Conservation (phyloP, 106 monocot genomes). For the Dendrobium catenatum region DNA sequence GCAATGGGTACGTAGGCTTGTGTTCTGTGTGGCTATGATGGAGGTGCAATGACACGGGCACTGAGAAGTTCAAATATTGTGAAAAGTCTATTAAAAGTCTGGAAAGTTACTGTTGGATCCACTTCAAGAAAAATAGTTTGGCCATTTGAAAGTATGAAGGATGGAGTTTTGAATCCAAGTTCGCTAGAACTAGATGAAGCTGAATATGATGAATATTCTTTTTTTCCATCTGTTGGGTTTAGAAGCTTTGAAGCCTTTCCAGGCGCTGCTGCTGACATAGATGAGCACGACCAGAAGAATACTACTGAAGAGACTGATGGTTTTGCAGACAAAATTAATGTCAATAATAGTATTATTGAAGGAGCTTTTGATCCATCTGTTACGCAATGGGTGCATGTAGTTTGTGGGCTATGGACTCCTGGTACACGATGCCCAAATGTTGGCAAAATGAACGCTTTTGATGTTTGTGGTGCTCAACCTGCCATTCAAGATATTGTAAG, state of each 20-base stretch:
- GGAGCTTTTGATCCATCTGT: conserved; percentile 42
- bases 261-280: background rate
- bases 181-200: conserved; percentile 12
- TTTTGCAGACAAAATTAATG: background rate
- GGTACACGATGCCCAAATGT: conserved; percentile 91
- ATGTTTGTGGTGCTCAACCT: conserved; percentile 69
- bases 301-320: background rate
- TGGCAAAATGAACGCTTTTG: conserved; percentile 84
- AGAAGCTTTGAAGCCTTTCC: conserved; percentile 3
- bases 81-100: conserved; percentile 56
- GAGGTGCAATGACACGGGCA: conserved; percentile 90
- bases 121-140: conserved; percentile 11
- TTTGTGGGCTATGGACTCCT: conserved; percentile 97
- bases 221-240: conserved; percentile 6
- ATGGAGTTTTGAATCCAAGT: conserved; percentile 2
- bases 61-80: conserved; percentile 48
- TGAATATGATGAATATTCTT: conserved; percentile 15
- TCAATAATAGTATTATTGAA: conserved; percentile 33
- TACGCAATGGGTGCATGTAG: conserved; percentile 90
- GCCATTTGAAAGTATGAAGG: background rate
- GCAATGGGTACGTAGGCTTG: conserved; percentile 38
- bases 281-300: conserved; percentile 5
- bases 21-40: conserved; percentile 91
- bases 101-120: conserved; percentile 27
- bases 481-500: conserved; percentile 60